phyloP scores from a whole-genome alignment of 768 basidiomycete genomes.

The Naganishia antarctica region DNA sequence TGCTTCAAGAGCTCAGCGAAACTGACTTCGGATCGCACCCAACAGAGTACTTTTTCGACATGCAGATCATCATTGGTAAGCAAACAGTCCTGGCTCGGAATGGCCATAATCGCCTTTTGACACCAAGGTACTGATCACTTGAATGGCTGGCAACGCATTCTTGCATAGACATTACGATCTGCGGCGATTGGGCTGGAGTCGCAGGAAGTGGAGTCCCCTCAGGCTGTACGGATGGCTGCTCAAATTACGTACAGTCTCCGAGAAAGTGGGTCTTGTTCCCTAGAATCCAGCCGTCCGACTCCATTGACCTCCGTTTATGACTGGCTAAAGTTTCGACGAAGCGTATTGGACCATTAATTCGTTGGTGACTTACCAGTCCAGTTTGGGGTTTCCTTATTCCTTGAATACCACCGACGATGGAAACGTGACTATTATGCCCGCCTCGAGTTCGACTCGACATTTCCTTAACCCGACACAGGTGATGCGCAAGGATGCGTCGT shows the following conservation, averaged over 20 bases:
- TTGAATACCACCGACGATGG: not conserved
- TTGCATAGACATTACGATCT: conserved; percentile 21
- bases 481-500: too few relatives aligned
- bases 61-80: conserved; percentile 21
- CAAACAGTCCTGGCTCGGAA: not conserved
- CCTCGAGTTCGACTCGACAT: too few relatives aligned
- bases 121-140: not conserved
- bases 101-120: not conserved
- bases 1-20: not conserved
- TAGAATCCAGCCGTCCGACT: too few relatives aligned
- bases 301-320: too few relatives aligned
- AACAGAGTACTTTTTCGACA: conserved; percentile 13
- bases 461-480: too few relatives aligned
- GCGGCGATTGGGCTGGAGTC: conserved; percentile 23
- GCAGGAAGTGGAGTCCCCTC: not conserved
- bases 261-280: not conserved
- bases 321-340: conserved; percentile 24
- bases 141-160: too few relatives aligned
- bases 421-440: too few relatives aligned
- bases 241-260: not conserved
- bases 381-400: not conserved
- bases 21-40: not conserved
- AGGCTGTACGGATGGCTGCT: not conserved
- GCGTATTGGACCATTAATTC: conserved; percentile 18
- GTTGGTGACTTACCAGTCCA: not conserved